Base-by-base conservation (phyloP, 2,329 filamentous ascomycete species). In the Fusarium torreyae region DNA sequence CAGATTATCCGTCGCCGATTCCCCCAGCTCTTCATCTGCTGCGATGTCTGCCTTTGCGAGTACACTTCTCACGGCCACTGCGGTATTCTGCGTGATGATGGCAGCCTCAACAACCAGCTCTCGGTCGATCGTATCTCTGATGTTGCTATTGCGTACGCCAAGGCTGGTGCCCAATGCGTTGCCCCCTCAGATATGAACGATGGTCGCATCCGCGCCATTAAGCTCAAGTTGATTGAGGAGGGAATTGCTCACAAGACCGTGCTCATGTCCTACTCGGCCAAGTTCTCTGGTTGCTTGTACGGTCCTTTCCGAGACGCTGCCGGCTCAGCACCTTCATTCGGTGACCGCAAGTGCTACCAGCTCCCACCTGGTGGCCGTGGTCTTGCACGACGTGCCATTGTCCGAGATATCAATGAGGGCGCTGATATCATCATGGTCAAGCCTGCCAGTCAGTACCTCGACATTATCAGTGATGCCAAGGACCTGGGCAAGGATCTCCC, bases 361-460 rank as follows among this genome's bases (percentile, higher is more conserved):
- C 88, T 99, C 13, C 96, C 96, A 2, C 94, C 94, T 0, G 94
- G 94, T 65, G 96, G 94, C 26, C 91, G 96, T 51, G 96, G 96
- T 34, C 89, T 99, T 44, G 96, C 96, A 17, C 90, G 96, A 70
- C 89, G 96, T 72, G 96, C 96, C 49, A 98, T 99, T 70, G 84
- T 89, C 40, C 89, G 96, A 72, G 96, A 99, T 78, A 95, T 99
- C 72, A 87, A 87, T 69, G 96, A 99, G 82, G 96, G 96, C 26
- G 96, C 96, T 20, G 96, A 99, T 77, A 94, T 98, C 73, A 97
- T 99, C 81, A 98, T 99, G 95, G 96, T 99, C 66, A 99, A 99
- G 86, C 96, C 96, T 3, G 96, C 96, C 11, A 92, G 92, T 74
- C 94, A 95, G 80, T 99, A 97, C 79, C 87, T 99, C 45, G 96